These are phyloP conservation scores for Amaranthus tricolor DNA, from an alignment of 179 eudicot species.

Conservation along the genomic window DNA sequence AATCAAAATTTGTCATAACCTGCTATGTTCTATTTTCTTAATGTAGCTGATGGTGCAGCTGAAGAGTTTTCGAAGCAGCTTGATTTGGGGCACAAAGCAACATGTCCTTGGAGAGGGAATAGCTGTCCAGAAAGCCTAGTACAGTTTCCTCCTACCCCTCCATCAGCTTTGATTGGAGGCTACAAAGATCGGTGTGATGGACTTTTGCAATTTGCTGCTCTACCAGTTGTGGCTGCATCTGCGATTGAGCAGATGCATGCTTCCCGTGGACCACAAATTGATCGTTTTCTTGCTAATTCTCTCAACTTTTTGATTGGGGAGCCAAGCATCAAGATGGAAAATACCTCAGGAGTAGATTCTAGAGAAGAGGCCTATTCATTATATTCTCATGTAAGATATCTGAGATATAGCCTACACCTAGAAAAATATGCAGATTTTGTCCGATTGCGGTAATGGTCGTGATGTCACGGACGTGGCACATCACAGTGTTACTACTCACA, in stretches of 20 bases:
- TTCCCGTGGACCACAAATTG: conserved; percentile 75
- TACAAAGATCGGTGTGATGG: conserved; percentile 99
- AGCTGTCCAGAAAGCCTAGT: conserved; percentile 96
- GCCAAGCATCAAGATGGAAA: conserved; percentile 55
- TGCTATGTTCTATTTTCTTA: conserved; percentile 18
- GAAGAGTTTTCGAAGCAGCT: conserved; percentile 82
- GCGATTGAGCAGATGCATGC: conserved; percentile 74
- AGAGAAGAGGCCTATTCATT: conserved; percentile 61
- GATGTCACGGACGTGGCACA: too few species aligned
- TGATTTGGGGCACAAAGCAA: conserved; percentile 68
- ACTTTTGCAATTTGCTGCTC: conserved; percentile 77
- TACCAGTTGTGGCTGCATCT: conserved; percentile 88
- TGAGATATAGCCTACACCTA: neutral
- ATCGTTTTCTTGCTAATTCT: conserved; percentile 65
- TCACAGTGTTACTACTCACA: too few species aligned
- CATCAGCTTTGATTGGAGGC: conserved; percentile 94
- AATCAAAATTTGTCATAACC: conserved; percentile 4
- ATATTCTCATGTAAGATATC: conserved; percentile 69
- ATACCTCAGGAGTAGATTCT: conserved; percentile 40
- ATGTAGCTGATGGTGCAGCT: conserved; percentile 59
- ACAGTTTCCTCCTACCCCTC: conserved; percentile 98
- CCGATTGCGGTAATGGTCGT: too few species aligned
- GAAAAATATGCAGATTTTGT: neutral
- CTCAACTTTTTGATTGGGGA: conserved; percentile 52
- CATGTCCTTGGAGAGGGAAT: conserved; percentile 97